phyloP scores from a whole-genome alignment of 2,329 filamentous ascomycete species.

The Dactylellina parvicollis region DNA sequence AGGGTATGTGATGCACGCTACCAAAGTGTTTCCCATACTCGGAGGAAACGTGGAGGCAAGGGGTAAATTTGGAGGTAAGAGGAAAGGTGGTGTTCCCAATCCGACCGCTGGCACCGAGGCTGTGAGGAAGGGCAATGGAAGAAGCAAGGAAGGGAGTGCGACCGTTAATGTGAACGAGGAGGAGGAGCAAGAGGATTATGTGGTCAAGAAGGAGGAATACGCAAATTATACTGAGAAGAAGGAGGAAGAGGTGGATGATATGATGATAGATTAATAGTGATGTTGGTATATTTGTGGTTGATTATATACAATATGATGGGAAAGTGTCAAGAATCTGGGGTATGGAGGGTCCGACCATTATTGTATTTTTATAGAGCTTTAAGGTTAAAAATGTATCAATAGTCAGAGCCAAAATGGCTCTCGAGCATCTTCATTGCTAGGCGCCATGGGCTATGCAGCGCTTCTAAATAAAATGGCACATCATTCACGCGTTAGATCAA shows the following conservation, averaged over 20 bases:
- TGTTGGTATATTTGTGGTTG: background rate
- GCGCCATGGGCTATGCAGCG: too few species aligned
- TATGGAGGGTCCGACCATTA: too few species aligned
- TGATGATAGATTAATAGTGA: background rate
- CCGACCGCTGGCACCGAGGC: background rate
- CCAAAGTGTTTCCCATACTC: conserved; percentile 77
- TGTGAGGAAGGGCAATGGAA: background rate
- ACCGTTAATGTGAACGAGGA: conserved; percentile 10
- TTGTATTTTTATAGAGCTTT: too few species aligned
- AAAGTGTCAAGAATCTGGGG: too few species aligned
- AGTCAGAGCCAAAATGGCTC: too few species aligned
- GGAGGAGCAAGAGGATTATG: background rate
- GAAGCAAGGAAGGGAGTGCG: background rate
- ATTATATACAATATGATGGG: too few species aligned
- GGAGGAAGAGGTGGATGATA: background rate
- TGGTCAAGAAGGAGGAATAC: background rate
- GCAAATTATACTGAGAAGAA: background rate
- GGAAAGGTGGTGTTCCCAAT: conserved; percentile 12
- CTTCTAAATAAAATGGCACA: too few species aligned
- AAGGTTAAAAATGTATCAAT: too few species aligned
- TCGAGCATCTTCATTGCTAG: too few species aligned
- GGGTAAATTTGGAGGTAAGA: conserved; percentile 63
- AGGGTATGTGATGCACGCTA: conserved; percentile 87
- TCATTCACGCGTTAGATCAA: too few species aligned
- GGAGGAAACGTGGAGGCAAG: conserved; percentile 83